A percentile compares a stretch with the other conserved stretches of the same genome.
phyloP scores from a whole-genome alignment of 768 basidiomycete genomes.

The Mycena vitilis region DNA sequence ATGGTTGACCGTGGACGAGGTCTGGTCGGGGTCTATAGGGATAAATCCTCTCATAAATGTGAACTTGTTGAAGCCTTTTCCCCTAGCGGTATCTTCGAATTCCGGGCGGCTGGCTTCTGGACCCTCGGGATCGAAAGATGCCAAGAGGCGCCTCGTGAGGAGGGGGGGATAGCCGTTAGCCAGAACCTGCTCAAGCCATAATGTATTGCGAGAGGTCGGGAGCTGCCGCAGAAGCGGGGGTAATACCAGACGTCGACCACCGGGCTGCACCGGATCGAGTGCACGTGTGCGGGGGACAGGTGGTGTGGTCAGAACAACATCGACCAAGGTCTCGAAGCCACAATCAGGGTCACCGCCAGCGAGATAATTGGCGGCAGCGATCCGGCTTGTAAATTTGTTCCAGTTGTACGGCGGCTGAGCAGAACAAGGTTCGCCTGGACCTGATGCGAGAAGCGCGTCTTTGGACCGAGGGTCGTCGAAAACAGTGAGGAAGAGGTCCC shows the following conservation, averaged over 20 bases:
- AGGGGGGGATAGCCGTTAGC: slow-evolving; percentile 48
- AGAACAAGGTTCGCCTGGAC: slow-evolving; percentile 12
- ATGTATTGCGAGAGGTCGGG: slow-evolving; percentile 45
- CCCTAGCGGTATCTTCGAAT: slow-evolving; percentile 45
- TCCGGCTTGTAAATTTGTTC: slow-evolving; percentile 28
- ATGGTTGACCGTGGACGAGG: slow-evolving; percentile 3
- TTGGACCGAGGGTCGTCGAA: slow-evolving; percentile 64
- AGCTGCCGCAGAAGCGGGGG: slow-evolving; percentile 31
- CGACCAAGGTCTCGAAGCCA: slow-evolving; percentile 36
- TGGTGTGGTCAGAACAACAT: slow-evolving; percentile 35
- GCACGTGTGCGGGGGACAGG: not conserved
- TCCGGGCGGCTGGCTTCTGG: slow-evolving; percentile 30
- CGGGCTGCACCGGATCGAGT: slow-evolving; percentile 13
- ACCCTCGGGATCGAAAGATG: slow-evolving; percentile 39
- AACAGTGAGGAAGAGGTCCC: slow-evolving; percentile 57
- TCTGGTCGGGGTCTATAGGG: slow-evolving; percentile 34
- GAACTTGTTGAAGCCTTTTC: slow-evolving; percentile 54
- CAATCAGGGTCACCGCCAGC: slow-evolving; percentile 15
- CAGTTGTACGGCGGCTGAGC: slow-evolving; percentile 36
- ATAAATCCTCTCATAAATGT: slow-evolving; percentile 59
- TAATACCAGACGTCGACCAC: slow-evolving; percentile 14
- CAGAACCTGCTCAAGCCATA: slow-evolving; percentile 50
- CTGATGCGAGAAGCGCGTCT: slow-evolving; percentile 28
- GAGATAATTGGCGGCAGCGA: slow-evolving; percentile 26
- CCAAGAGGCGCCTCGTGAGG: slow-evolving; percentile 42